phyloP scores from a whole-genome alignment of 2,329 filamentous ascomycete genomes.

The Talaromyces sp. region DNA sequence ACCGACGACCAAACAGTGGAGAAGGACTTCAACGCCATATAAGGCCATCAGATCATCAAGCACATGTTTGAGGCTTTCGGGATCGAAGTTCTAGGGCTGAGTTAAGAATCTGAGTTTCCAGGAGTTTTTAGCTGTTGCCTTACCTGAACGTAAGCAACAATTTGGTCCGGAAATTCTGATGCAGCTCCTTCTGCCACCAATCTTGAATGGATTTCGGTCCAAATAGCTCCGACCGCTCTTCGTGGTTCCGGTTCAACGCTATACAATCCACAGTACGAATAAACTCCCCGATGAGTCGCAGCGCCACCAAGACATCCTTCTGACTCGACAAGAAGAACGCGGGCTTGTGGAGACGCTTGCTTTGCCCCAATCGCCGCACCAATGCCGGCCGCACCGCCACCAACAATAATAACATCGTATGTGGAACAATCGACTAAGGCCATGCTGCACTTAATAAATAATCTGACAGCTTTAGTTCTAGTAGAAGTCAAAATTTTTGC shows the following conservation, averaged over 20 bases:
- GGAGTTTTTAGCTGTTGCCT: too few relatives aligned
- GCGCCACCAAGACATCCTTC: slow-evolving; percentile 3
- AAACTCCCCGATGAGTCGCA: slow-evolving; percentile 1
- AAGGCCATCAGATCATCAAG: not conserved
- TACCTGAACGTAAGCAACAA: too few relatives aligned
- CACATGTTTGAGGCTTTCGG: not conserved
- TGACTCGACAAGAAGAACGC: not conserved
- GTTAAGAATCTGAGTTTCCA: too few relatives aligned
- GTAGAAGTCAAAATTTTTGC: too few relatives aligned
- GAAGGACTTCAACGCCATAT: slow-evolving; percentile 1
- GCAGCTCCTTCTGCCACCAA: not conserved
- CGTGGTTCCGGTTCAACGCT: not conserved
- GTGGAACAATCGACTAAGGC: not conserved
- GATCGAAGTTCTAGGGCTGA: not conserved
- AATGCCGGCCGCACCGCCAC: slow-evolving; percentile 2
- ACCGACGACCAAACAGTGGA: not conserved
- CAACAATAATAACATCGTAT: slow-evolving; percentile 1
- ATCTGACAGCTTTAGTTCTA: too few relatives aligned
- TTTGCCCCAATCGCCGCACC: slow-evolving; percentile 1
- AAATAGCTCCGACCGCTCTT: not conserved
- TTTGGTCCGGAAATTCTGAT: not conserved
- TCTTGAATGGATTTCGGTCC: not conserved
- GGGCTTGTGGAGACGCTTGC: not conserved
- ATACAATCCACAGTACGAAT: not conserved
- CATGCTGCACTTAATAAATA: too few relatives aligned